Evolutionary conservation across 768 basidiomycete genomes (phyloP).

Genomic region (Artomyces pyxidatus): DNA sequence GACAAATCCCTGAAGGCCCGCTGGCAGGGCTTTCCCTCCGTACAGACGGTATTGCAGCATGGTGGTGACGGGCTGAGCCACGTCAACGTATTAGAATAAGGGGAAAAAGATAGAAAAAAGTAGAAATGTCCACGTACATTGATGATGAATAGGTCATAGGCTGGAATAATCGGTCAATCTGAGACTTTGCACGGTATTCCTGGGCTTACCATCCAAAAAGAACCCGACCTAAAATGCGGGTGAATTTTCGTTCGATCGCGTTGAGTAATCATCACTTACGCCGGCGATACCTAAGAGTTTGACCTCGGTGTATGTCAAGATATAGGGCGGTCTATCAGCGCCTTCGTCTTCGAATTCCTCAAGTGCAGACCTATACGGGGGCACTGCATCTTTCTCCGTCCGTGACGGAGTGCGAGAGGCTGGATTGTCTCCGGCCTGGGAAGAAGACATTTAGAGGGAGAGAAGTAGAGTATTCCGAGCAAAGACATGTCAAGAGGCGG

Average conservation of each 20-base stretch:
- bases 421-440: too few species aligned
- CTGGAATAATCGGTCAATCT: slow-evolving; percentile 23
- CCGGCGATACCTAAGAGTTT: slow-evolving; percentile 58
- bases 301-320: slow-evolving; percentile 38
- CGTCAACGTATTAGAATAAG: slow-evolving; percentile 46
- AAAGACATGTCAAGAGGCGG: too few species aligned
- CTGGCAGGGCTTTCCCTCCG: slow-evolving; percentile 40
- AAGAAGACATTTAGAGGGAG: too few species aligned
- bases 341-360: slow-evolving; percentile 28
- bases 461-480: too few species aligned
- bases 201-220: slow-evolving; percentile 54
- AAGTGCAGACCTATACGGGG: not conserved
- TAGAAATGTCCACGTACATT: slow-evolving; percentile 33
- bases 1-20: slow-evolving; percentile 50
- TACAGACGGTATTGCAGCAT: slow-evolving; percentile 64
- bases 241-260: not conserved
- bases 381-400: too few species aligned
- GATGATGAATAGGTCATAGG: slow-evolving; percentile 67
- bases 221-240: slow-evolving; percentile 47
- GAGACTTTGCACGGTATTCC: not conserved
- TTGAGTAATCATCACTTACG: slow-evolving; percentile 26
- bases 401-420: too few species aligned
- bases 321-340: slow-evolving; percentile 28
- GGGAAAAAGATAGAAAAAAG: slow-evolving; percentile 58
- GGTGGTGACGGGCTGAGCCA: slow-evolving; percentile 48